Percentiles rank a stretch among this genome's conserved stretches.
phyloP scores from a whole-genome alignment of 768 basidiomycete genomes.

The Serendipita indica region DNA sequence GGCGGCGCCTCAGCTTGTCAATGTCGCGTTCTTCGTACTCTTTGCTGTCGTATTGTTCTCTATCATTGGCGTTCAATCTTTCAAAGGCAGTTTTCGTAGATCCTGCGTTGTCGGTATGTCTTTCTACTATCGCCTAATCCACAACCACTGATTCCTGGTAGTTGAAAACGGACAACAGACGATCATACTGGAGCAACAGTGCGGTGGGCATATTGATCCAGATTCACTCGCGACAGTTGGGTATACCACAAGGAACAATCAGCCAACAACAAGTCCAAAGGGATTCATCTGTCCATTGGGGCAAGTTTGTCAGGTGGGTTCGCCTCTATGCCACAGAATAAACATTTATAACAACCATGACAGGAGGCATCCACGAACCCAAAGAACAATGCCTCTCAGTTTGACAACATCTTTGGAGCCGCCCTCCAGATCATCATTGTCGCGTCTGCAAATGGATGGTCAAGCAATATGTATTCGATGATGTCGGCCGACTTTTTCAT shows the following conservation, averaged over 20 bases:
- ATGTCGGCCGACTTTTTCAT: conserved; percentile 82
- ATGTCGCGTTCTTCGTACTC: conserved; percentile 79
- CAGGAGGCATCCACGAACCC: conserved; percentile 55
- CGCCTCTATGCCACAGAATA: too few relatives aligned
- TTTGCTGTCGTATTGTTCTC: conserved; percentile 85
- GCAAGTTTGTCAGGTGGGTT: conserved; percentile 58
- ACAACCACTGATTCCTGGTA: conserved; percentile 16
- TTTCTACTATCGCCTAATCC: not conserved
- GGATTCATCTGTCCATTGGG: conserved; percentile 85
- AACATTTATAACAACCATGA: not conserved
- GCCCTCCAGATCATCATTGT: conserved; percentile 74
- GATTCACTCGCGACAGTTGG: conserved; percentile 31
- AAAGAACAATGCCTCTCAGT: conserved; percentile 48
- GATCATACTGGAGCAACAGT: conserved; percentile 41
- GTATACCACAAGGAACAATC: conserved; percentile 29
- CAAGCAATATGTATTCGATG: conserved; percentile 69
- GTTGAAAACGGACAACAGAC: conserved; percentile 31
- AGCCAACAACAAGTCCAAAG: conserved; percentile 33
- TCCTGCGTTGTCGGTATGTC: conserved; percentile 21
- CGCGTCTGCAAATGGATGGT: conserved; percentile 67
- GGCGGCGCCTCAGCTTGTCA: conserved; percentile 75
- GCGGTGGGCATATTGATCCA: conserved; percentile 70
- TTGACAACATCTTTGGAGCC: conserved; percentile 76
- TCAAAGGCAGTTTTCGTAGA: conserved; percentile 64
- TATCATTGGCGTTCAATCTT: conserved; percentile 88